Evolutionary conservation across 2,329 filamentous ascomycete genomes (phyloP).

Genomic region (Penicillium hordei): DNA sequence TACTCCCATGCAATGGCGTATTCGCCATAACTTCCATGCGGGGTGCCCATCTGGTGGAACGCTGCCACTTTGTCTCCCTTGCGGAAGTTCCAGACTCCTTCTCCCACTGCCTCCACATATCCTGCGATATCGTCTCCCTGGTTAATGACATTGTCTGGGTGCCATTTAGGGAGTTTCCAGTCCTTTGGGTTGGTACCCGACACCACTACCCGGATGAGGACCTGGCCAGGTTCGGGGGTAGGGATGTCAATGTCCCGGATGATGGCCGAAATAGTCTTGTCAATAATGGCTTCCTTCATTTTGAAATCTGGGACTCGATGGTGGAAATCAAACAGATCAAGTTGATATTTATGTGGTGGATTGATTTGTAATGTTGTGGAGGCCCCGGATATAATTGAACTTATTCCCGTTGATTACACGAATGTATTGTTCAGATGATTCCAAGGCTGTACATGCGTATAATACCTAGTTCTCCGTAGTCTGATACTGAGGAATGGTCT

Average conservation of each 20-base stretch:
- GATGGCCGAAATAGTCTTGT: slow-evolving; percentile 32
- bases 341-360: not conserved
- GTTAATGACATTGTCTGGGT: slow-evolving; percentile 33
- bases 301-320: not conserved
- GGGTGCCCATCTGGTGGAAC: slow-evolving; percentile 50
- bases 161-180: slow-evolving; percentile 39
- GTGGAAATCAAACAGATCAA: not conserved
- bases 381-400: not conserved
- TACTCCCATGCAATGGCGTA: slow-evolving; percentile 56
- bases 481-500: slow-evolving; percentile 2
- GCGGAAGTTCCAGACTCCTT: slow-evolving; percentile 54
- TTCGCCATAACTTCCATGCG: slow-evolving; percentile 56
- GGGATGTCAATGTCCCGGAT: slow-evolving; percentile 48
- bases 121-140: slow-evolving; percentile 55
- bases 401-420: not conserved
- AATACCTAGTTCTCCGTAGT: not conserved
- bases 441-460: not conserved
- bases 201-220: slow-evolving; percentile 44
- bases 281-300: slow-evolving; percentile 47
- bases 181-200: slow-evolving; percentile 52
- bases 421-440: not conserved
- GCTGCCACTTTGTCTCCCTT: slow-evolving; percentile 56
- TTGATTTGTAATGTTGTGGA: not conserved
- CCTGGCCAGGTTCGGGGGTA: slow-evolving; percentile 35
- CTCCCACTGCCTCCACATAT: slow-evolving; percentile 52